These are phyloP conservation scores for Wallemia ichthyophaga DNA, from an alignment of 1,284 basidiomycete genomes.

Conservation along the genomic window DNA sequence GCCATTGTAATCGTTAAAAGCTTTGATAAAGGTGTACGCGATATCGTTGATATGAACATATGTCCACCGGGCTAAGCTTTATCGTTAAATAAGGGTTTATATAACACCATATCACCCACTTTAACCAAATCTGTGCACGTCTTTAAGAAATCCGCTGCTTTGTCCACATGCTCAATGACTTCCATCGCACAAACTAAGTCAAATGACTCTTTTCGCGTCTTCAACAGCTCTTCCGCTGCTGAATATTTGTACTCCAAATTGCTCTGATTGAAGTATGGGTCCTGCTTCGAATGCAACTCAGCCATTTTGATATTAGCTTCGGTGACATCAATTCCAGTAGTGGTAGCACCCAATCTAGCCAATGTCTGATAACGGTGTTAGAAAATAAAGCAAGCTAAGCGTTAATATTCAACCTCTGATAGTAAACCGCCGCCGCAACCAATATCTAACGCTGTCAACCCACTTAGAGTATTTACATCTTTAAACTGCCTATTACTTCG, in stretches of 20 bases:
- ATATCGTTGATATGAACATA: conserved; percentile 83
- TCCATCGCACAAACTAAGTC: conserved; percentile 96
- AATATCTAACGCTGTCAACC: conserved; percentile 44
- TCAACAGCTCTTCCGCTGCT: conserved; percentile 40
- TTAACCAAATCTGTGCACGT: conserved; percentile 58
- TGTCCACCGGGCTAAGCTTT: conserved; percentile 61
- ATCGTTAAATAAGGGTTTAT: not conserved
- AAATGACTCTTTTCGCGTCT: conserved; percentile 29
- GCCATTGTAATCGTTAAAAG: conserved; percentile 71
- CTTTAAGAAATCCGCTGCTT: conserved; percentile 52
- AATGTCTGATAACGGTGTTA: conserved; percentile 14
- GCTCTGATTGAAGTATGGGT: conserved; percentile 16
- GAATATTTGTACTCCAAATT: conserved; percentile 37
- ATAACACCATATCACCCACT: conserved; percentile 19
- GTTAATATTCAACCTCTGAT: conserved; percentile 32
- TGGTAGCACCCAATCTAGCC: conserved; percentile 55
- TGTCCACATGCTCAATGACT: conserved; percentile 87
- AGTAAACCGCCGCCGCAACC: conserved; percentile 88
- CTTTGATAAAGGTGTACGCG: conserved; percentile 67
- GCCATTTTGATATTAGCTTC: conserved; percentile 63
- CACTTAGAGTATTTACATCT: conserved; percentile 21
- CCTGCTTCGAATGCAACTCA: conserved; percentile 43
- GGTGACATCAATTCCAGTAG: conserved; percentile 71
- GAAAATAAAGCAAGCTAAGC: too few relatives aligned
- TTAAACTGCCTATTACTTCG: conserved; percentile 14